These are phyloP conservation scores for Macrotyloma uniflorum DNA, from an alignment of 306 rosid species.

Conservation along the genomic window DNA sequence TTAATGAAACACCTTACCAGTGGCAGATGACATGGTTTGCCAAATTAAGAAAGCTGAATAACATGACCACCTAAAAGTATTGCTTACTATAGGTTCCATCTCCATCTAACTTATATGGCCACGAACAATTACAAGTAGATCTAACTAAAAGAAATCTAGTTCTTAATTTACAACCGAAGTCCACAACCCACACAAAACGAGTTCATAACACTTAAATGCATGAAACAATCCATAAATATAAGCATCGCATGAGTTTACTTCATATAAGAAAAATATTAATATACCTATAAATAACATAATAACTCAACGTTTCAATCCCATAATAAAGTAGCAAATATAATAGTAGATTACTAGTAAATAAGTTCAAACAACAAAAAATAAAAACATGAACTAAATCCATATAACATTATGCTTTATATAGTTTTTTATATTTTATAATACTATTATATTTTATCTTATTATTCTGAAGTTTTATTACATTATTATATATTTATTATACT, in stretches of 20 bases:
- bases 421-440: too few relatives aligned
- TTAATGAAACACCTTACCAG: conserved; percentile 1
- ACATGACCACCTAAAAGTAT: neutral
- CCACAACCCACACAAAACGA: neutral
- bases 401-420: too few relatives aligned
- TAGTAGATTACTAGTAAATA: too few relatives aligned
- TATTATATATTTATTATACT: too few relatives aligned
- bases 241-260: neutral
- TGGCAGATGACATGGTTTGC: neutral
- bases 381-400: too few relatives aligned
- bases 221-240: neutral
- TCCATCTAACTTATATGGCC: conserved; percentile 7
- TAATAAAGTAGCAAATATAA: too few relatives aligned
- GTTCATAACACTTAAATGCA: conserved; percentile 8
- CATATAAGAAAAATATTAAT: too few relatives aligned
- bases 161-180: conserved; percentile 3
- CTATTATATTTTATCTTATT: too few relatives aligned
- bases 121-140: neutral
- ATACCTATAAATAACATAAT: too few relatives aligned
- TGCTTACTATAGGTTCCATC: conserved; percentile 8
- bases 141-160: conserved; percentile 27
- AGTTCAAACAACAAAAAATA: too few relatives aligned
- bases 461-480: too few relatives aligned
- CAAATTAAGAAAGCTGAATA: conserved; percentile 26
- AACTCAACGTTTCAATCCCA: too few relatives aligned